Conservation (phyloP, 1,139 yeast species). For the Magnusiomyces paraingens region DNA sequence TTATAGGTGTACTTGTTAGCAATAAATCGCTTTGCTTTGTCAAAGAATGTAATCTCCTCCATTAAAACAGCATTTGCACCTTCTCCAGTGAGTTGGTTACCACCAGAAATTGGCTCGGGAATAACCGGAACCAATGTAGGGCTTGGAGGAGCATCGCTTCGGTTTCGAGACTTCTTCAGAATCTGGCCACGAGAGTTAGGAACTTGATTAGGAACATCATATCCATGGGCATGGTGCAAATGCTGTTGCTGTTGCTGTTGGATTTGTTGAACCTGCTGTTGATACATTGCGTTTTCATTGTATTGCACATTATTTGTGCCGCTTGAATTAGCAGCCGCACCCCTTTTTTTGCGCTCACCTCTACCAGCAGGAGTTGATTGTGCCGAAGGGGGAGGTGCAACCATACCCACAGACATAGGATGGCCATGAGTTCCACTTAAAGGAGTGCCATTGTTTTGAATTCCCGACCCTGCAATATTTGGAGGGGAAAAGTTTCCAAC, state of each 20-base stretch:
- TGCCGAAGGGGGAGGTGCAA: conserved; percentile 3
- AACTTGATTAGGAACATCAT: background rate
- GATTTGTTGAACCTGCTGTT: background rate
- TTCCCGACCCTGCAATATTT: background rate
- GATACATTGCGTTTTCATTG: background rate
- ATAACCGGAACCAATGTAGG: conserved; percentile 80
- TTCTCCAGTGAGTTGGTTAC: conserved; percentile 10
- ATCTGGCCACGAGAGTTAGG: conserved; percentile 3
- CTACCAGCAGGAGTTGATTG: conserved; percentile 5
- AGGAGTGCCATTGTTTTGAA: background rate
- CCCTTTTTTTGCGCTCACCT: conserved; percentile 3
- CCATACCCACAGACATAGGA: background rate
- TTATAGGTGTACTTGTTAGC: conserved; percentile 86
- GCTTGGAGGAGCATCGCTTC: conserved; percentile 26
- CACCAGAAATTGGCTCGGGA: conserved; percentile 59
- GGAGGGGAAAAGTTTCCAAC: conserved; percentile 94
- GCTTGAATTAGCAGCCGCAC: background rate
- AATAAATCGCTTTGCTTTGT: conserved; percentile 82
- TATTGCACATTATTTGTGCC: background rate
- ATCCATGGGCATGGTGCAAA: background rate
- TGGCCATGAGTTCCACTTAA: background rate
- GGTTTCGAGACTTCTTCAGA: background rate
- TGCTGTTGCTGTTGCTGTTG: background rate
- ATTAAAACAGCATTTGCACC: conserved; percentile 50
- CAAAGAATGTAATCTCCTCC: conserved; percentile 87